Evolutionary conservation across 306 rosid species (phyloP).

Genomic region (Canavalia ensiformis): DNA sequence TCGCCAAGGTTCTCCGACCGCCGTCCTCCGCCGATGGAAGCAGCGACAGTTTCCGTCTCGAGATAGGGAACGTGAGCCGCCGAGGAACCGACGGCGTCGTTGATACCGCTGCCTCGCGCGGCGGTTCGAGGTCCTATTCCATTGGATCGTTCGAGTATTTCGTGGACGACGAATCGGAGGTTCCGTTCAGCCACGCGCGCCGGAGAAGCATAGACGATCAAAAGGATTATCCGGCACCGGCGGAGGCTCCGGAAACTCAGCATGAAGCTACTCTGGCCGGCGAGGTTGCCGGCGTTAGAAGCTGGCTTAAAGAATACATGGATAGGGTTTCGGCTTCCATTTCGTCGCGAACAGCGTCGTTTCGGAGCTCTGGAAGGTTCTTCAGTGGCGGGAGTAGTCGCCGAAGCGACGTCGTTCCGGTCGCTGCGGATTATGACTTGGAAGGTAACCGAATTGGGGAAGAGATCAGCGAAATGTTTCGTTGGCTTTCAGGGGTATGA

Average conservation of each 20-base stretch:
- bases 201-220: conserved; percentile 62
- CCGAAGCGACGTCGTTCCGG: conserved; percentile 63
- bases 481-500: conserved; percentile 96
- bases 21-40: conserved; percentile 9
- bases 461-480: conserved; percentile 83
- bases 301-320: conserved; percentile 84
- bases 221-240: conserved; percentile 55
- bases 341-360: conserved; percentile 76
- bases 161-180: conserved; percentile 74
- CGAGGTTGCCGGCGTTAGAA: conserved; percentile 67
- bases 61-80: conserved; percentile 75
- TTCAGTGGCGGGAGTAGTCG: conserved; percentile 76
- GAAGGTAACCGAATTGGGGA: conserved; percentile 76
- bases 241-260: conserved; percentile 19
- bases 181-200: conserved; percentile 57
- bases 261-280: conserved; percentile 58
- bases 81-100: conserved; percentile 42
- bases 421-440: conserved; percentile 63
- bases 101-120: conserved; percentile 6
- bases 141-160: conserved; percentile 86
- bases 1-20: conserved; percentile 53
- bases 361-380: conserved; percentile 85
- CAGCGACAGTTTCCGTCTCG: conserved; percentile 64
- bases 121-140: conserved; percentile 64
- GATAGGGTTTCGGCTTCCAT: conserved; percentile 76